Conservation (phyloP, 2,329 filamentous ascomycete species). For the Chaetomiaceae sp. region DNA sequence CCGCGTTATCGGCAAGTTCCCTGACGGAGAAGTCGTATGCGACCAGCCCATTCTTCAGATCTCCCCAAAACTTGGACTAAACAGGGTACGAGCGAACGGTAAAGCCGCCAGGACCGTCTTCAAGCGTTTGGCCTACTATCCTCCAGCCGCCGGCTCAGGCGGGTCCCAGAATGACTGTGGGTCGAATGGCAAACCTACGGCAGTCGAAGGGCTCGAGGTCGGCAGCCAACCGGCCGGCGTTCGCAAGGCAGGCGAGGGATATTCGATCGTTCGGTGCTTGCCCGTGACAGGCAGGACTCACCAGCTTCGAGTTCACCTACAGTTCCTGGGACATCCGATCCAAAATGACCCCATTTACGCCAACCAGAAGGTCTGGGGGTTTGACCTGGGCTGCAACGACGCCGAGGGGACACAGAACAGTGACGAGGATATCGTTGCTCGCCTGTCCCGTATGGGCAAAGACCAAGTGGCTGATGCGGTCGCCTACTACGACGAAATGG, state of each 20-base stretch:
- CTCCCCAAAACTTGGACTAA: constrained; percentile 89
- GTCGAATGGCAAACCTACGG: constrained; percentile 4
- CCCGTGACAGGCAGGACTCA: constrained; percentile 93
- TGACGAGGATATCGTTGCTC: constrained; percentile 85
- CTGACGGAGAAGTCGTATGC: constrained; percentile 84
- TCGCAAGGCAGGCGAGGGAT: constrained; percentile 62
- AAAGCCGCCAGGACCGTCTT: constrained; percentile 90
- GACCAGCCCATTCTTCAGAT: constrained; percentile 92
- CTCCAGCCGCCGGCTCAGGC: constrained; percentile 38
- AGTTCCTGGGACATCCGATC: constrained; percentile 91
- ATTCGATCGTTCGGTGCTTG: constrained; percentile 90
- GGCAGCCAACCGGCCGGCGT: neutral
- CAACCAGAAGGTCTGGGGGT: constrained; percentile 87
- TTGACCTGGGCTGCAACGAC: constrained; percentile 65
- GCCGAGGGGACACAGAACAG: constrained; percentile 63
- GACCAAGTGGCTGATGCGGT: constrained; percentile 86
- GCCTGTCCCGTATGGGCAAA: constrained; percentile 87
- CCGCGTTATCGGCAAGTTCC: constrained; percentile 85
- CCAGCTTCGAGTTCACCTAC: constrained; percentile 89
- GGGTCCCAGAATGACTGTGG: neutral
- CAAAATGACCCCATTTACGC: constrained; percentile 97
- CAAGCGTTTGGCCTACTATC: constrained; percentile 87
- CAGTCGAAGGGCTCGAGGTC: constrained; percentile 27
- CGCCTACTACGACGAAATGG: constrained; percentile 90
- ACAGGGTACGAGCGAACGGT: constrained; percentile 88